Conservation (phyloP, 2,329 filamentous ascomycete species). For the Calonectria hongkongensis region DNA sequence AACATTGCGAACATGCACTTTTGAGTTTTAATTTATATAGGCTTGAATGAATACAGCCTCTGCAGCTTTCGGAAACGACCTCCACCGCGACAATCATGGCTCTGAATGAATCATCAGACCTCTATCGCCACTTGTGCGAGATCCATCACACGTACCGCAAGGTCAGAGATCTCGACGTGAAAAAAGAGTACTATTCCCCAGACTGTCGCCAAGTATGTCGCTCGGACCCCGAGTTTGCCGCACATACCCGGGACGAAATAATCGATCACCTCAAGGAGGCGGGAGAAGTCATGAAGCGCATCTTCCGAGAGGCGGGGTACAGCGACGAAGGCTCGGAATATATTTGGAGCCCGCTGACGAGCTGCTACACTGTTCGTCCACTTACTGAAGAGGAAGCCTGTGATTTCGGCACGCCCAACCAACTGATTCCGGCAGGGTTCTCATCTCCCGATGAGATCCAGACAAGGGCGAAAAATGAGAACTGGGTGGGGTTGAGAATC, state of each 20-base stretch:
- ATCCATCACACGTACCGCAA: conserved; percentile 26
- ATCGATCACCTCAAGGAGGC: conserved; percentile 49
- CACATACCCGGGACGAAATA: conserved; percentile 49
- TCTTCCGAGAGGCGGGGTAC: conserved; percentile 34
- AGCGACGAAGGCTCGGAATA: background rate
- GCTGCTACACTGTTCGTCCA: conserved; percentile 32
- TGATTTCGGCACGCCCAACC: conserved; percentile 42
- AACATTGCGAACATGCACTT: background rate
- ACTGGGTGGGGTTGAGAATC: conserved; percentile 56
- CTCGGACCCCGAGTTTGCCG: conserved; percentile 49
- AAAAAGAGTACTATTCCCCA: conserved; percentile 20
- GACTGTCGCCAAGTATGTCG: conserved; percentile 51
- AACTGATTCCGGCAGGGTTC: conserved; percentile 41
- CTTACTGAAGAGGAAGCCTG: conserved; percentile 11
- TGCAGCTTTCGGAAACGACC: no score
- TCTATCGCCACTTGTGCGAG: conserved; percentile 1
- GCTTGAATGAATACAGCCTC: no score
- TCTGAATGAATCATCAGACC: background rate
- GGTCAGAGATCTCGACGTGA: conserved; percentile 4
- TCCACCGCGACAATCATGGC: conserved; percentile 14
- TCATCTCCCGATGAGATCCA: conserved; percentile 37
- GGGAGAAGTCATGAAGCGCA: conserved; percentile 17
- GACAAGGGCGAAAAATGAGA: conserved; percentile 40
- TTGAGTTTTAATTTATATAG: background rate
- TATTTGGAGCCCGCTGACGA: background rate